A percentile compares a stretch with the other conserved stretches of the same genome.
These are phyloP conservation scores for Ceratobasidium theobromae DNA, from an alignment of 1,284 basidiomycete genomes.

Conservation along the genomic window DNA sequence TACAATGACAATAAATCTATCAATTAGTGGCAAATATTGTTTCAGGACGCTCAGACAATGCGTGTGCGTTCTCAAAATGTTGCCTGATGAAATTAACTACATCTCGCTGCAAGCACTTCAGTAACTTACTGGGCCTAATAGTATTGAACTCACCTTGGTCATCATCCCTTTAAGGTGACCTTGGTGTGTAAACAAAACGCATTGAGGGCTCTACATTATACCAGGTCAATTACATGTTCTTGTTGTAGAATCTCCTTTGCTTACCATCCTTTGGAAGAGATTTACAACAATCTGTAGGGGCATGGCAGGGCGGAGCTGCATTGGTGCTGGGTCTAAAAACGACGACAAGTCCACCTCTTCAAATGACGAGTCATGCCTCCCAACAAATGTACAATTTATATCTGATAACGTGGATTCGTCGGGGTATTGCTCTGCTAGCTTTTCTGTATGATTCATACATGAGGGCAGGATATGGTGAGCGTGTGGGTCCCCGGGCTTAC, in stretches of 20 bases:
- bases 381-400: slow-evolving; percentile 32
- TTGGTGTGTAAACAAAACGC: slow-evolving; percentile 63
- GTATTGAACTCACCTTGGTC: slow-evolving; percentile 45
- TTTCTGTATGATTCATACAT: slow-evolving; percentile 33
- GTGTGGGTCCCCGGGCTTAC: too few species aligned
- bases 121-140: not conserved
- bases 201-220: slow-evolving; percentile 57
- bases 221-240: slow-evolving; percentile 8
- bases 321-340: slow-evolving; percentile 58
- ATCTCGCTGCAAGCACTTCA: slow-evolving; percentile 49
- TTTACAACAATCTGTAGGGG: slow-evolving; percentile 68
- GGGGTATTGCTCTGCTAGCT: slow-evolving; percentile 20
- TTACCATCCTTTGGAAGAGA: slow-evolving; percentile 71
- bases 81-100: slow-evolving; percentile 60
- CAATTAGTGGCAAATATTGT: slow-evolving; percentile 6
- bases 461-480: slow-evolving; percentile 47
- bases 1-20: too few species aligned
- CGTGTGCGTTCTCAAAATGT: slow-evolving; percentile 59
- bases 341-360: slow-evolving; percentile 52
- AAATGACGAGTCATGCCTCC: slow-evolving; percentile 34
- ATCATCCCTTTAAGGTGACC: slow-evolving; percentile 64
- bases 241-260: slow-evolving; percentile 36
- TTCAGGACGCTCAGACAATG: slow-evolving; percentile 37
- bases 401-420: slow-evolving; percentile 12
- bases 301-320: slow-evolving; percentile 65